Evolutionary conservation across 768 basidiomycete species (phyloP), one percentile per base, ranked within the genome.

Genomic region (Hortiboletus flavorubellus): DNA sequence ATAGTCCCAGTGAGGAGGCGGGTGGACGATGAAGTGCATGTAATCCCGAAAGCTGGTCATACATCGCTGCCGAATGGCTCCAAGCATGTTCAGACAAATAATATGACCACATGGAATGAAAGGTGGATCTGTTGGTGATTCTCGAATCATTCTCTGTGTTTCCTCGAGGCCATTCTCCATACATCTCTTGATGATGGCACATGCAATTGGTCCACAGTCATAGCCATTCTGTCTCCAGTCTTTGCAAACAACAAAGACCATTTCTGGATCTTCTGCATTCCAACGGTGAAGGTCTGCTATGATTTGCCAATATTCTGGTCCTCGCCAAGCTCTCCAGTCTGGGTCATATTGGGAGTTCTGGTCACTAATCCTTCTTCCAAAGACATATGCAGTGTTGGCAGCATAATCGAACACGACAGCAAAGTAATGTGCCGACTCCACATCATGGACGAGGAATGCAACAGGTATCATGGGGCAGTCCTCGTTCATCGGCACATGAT

Each of bases 211-310:
- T 26, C 54, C 49, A 46, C 54, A 55, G 41, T 55, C 49, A 21
- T 55, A 55, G 4, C 54, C 54, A 55, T 55, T 55, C 29, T 55
- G 54, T 5, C 3, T 23, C 54, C 54, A 54, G 10, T 57, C 53
- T 15, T 26, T 34, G 1, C 5, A 10, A 2, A 34, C 2, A 3
- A 55, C 37, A 0, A 21, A 1, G 16, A 55, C 38, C 3, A 3
- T 6, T 1, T 46, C 38, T 3, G 35, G 2, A 34, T 53, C 29
- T 5, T 31, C 41, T 7, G 30, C 30, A 29, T 48, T 10, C 51
- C 56, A 57, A 1, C 8, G 2, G 14, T 57, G 46, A 23, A 57
- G 51, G 8, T 54, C 16, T 1, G 56, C 46, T 5, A 48, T 18
- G 5, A 39, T 39, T 1, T 4, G 6, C 56, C 51, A 57, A 12